Conservation (phyloP, 2,329 filamentous ascomycete species). For the Fusarium mundagurra region DNA sequence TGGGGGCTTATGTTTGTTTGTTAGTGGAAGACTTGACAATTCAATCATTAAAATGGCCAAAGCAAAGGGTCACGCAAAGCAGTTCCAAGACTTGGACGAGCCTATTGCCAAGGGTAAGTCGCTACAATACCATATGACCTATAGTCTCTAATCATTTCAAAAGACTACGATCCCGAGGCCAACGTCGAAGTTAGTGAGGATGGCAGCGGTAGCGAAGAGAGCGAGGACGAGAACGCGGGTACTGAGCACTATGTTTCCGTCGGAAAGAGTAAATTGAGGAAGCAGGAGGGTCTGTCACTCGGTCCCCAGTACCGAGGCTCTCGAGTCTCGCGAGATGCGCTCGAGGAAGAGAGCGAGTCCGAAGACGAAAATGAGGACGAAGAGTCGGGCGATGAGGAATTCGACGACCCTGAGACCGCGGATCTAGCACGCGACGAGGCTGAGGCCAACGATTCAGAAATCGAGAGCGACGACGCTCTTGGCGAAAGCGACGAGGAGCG, state of each 20-base stretch:
- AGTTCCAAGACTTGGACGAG: conserved; percentile 71
- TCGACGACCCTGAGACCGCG: conserved; percentile 65
- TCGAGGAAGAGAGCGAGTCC: conserved; percentile 67
- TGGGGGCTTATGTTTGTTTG: conserved; percentile 39
- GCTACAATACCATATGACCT: neutral
- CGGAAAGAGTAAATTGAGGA: conserved; percentile 84
- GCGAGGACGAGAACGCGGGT: conserved; percentile 65
- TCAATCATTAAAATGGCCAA: conserved; percentile 58
- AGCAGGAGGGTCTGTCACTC: conserved; percentile 73
- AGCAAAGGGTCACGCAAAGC: conserved; percentile 64
- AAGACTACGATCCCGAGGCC: conserved; percentile 82
- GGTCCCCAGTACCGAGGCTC: conserved; percentile 85
- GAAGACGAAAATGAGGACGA: conserved; percentile 57
- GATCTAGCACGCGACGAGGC: conserved; percentile 63
- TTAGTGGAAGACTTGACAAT: conserved; percentile 21
- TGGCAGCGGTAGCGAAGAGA: conserved; percentile 61
- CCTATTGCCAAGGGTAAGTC: conserved; percentile 67
- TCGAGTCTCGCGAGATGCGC: conserved; percentile 74
- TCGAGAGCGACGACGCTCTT: conserved; percentile 76
- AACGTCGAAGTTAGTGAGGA: conserved; percentile 66
- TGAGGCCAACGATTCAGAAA: conserved; percentile 66
- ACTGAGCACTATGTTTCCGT: conserved; percentile 89
- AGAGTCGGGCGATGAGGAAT: conserved; percentile 60
- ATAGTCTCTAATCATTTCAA: conserved; percentile 11
- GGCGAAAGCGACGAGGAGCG: conserved; percentile 85